A percentile compares a stretch with the other conserved stretches of the same genome.
phyloP scores from a whole-genome alignment of 306 rosid genomes.

The Astragalus membranaceus region DNA sequence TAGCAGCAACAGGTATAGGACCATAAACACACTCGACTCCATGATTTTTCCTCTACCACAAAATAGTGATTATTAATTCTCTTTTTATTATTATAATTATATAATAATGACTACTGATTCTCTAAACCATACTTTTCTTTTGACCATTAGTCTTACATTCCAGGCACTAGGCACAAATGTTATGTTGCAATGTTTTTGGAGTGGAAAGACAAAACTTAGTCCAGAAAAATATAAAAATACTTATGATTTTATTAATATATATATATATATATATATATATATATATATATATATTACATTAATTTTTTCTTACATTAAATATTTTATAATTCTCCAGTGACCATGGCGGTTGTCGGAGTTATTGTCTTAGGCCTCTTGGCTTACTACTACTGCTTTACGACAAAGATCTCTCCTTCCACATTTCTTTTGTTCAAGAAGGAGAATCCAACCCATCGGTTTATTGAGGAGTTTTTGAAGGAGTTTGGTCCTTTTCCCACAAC shows the following conservation, averaged over 20 bases:
- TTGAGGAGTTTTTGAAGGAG: slow-evolving; percentile 10
- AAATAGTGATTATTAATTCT: neutral
- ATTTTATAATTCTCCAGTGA: neutral
- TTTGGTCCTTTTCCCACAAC: neutral
- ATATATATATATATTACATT: too few relatives aligned
- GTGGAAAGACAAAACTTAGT: too few relatives aligned
- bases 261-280: too few relatives aligned
- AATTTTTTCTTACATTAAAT: too few relatives aligned
- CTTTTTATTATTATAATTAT: too few relatives aligned
- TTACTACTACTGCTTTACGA: neutral
- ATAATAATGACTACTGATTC: too few relatives aligned
- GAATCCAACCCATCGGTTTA: neutral
- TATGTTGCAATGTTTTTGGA: too few relatives aligned
- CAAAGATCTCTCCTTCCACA: neutral
- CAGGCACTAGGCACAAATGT: too few relatives aligned
- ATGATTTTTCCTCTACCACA: neutral
- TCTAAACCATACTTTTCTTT: too few relatives aligned
- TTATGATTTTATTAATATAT: neutral
- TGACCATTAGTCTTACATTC: too few relatives aligned
- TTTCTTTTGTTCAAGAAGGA: neutral
- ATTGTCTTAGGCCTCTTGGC: neutral
- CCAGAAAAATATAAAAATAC: too few relatives aligned
- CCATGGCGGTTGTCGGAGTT: neutral
- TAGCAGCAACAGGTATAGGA: neutral
- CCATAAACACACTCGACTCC: neutral